A percentile compares a stretch with the other conserved stretches of the same genome.
Conservation (phyloP, 257 asterid species). For the Henckelia pumila region DNA sequence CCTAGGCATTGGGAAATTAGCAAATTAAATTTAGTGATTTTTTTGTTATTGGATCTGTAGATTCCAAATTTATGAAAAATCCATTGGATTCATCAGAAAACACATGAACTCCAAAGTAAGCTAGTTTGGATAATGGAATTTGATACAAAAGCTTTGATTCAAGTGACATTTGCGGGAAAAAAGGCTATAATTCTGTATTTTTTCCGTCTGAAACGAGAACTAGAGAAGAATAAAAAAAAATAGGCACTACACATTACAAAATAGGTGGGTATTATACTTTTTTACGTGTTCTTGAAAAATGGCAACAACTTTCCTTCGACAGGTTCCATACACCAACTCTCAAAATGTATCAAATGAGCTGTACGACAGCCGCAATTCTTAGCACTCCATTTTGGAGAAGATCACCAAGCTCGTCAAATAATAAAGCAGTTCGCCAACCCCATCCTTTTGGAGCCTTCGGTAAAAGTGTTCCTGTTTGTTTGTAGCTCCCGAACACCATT, state of each 20-base stretch:
- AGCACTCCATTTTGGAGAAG: constrained; percentile 85
- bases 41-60: too few species aligned
- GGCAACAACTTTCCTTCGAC: neutral
- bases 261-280: neutral
- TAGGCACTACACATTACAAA: neutral
- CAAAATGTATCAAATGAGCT: constrained; percentile 56
- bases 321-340: constrained; percentile 18
- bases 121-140: too few species aligned
- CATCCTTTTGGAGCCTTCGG: constrained; percentile 99
- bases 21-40: too few species aligned
- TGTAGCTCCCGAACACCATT: constrained; percentile 91
- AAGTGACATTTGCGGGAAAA: too few species aligned
- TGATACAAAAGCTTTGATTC: too few species aligned
- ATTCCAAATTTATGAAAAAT: too few species aligned
- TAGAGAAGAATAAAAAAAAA: neutral
- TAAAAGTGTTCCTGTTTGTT: constrained; percentile 88
- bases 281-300: neutral
- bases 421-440: constrained; percentile 98
- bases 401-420: constrained; percentile 80
- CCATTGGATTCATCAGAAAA: neutral
- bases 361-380: constrained; percentile 83
- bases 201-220: constrained; percentile 26
- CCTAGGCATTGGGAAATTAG: too few species aligned
- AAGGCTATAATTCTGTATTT: constrained; percentile 6
- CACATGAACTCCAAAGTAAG: too few species aligned